Evolutionary conservation across 2,329 filamentous ascomycete species (phyloP).

Genomic region (Teratosphaeria epicoccoides): DNA sequence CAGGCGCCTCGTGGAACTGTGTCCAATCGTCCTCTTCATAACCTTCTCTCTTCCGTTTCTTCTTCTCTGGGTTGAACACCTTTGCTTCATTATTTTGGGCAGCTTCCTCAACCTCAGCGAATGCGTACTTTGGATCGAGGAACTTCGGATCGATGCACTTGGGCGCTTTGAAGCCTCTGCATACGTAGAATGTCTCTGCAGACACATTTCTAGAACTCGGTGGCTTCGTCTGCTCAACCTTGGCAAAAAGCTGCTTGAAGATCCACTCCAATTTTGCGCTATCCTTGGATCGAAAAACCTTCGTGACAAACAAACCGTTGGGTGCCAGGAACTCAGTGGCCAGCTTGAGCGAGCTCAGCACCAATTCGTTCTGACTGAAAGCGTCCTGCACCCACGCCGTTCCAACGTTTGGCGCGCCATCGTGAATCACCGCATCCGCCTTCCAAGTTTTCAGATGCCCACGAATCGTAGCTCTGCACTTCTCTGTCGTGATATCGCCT

Average conservation of each 20-base stretch:
- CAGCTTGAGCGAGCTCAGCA: constrained; percentile 79
- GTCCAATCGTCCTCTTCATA: constrained; percentile 94
- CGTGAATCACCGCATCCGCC: constrained; percentile 88
- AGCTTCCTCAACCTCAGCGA: constrained; percentile 77
- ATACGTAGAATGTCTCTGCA: constrained; percentile 97
- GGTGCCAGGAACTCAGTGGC: constrained; percentile 86
- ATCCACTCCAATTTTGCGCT: constrained; percentile 96
- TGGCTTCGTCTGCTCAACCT: constrained; percentile 95
- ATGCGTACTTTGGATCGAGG: constrained; percentile 78
- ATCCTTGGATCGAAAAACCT: constrained; percentile 94
- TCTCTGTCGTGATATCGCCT: constrained; percentile 94
- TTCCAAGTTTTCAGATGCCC: constrained; percentile 93
- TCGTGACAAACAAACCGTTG: constrained; percentile 90
- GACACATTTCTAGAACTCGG: constrained; percentile 93
- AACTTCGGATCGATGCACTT: constrained; percentile 89
- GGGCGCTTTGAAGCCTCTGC: constrained; percentile 86
- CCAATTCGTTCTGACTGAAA: constrained; percentile 91
- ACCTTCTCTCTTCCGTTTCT: constrained; percentile 95
- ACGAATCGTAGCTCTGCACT: constrained; percentile 81
- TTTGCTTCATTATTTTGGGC: constrained; percentile 94
- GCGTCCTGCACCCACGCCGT: constrained; percentile 97
- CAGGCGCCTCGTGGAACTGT: constrained; percentile 79
- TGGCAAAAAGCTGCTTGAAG: constrained; percentile 89
- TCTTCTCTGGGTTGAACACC: constrained; percentile 93
- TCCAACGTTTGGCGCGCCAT: constrained; percentile 95